A percentile compares a stretch with the other conserved stretches of the same genome.
These are phyloP conservation scores for Citrus maxima DNA, from an alignment of 345 rosid genomes.

Conservation along the genomic window DNA sequence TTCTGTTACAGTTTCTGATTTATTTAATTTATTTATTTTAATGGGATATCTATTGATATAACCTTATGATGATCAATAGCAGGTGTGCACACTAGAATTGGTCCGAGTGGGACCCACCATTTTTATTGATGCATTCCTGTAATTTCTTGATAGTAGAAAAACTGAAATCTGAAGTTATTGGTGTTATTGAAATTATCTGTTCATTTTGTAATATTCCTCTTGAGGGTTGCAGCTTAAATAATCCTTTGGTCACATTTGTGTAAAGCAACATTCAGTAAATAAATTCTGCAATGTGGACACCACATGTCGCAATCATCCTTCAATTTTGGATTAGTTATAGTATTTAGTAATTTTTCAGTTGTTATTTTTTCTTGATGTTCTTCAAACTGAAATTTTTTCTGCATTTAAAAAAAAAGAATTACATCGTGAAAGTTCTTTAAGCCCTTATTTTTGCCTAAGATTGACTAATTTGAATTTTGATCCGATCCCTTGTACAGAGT, in stretches of 20 bases:
- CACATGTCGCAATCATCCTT: neutral
- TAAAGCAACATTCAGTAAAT: neutral
- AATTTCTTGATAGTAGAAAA: neutral
- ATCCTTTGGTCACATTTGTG: neutral
- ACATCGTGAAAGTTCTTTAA: neutral
- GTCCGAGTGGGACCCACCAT: neutral
- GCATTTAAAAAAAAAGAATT: too few relatives aligned
- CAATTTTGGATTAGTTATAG: neutral
- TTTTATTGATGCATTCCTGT: neutral
- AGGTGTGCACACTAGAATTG: neutral
- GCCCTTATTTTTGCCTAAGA: neutral
- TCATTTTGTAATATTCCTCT: neutral
- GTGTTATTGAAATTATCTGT: neutral
- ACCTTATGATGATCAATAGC: neutral
- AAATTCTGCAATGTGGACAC: neutral
- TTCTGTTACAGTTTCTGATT: neutral
- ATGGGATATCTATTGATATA: neutral
- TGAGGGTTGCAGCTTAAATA: neutral
- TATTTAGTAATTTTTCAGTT: neutral
- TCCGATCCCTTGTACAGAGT: constrained; percentile 28
- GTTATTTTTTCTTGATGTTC: neutral
- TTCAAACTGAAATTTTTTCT: neutral
- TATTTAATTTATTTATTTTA: neutral
- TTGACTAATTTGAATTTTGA: neutral
- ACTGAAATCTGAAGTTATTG: neutral